These are phyloP conservation scores for Scheffersomyces spartinae DNA, from an alignment of 805 yeast genomes.

Conservation along the genomic window DNA sequence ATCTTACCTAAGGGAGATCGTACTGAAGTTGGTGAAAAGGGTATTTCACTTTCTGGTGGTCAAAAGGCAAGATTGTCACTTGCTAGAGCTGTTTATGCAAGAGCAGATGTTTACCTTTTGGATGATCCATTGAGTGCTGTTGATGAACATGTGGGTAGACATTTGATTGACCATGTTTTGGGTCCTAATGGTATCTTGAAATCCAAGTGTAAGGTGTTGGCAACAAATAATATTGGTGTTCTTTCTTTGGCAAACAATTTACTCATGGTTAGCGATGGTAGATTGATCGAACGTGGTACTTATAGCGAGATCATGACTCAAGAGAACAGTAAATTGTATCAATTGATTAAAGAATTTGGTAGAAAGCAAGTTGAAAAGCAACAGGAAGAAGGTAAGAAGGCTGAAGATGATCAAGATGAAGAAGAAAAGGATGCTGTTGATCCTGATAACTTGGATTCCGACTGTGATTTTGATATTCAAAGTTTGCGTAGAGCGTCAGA, in stretches of 20 bases:
- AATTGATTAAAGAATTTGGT: constrained; percentile 54
- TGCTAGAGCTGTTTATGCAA: constrained; percentile 91
- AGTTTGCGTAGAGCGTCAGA: constrained; percentile 55
- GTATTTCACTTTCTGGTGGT: constrained; percentile 93
- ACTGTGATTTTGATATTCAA: constrained; percentile 16
- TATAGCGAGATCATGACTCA: constrained; percentile 39
- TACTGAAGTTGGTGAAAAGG: constrained; percentile 95
- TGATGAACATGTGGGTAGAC: constrained; percentile 92
- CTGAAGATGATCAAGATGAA: constrained; percentile 5
- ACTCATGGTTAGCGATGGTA: constrained; percentile 59
- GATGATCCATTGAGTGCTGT: constrained; percentile 96
- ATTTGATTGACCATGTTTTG: constrained; percentile 69
- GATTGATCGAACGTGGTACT: constrained; percentile 54
- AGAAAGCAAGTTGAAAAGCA: constrained; percentile 22
- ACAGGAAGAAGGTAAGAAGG: constrained; percentile 8
- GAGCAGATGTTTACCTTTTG: constrained; percentile 82
- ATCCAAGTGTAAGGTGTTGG: constrained; percentile 64
- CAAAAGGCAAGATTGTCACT: constrained; percentile 92
- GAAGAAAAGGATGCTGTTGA: constrained; percentile 7
- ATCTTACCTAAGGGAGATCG: constrained; percentile 81
- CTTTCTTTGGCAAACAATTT: constrained; percentile 64
- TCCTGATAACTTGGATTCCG: constrained; percentile 14
- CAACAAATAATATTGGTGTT: constrained; percentile 81
- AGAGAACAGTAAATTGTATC: constrained; percentile 37
- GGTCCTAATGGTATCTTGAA: constrained; percentile 72